phyloP scores from a whole-genome alignment of 202 grass and related monocot genomes.

The Elaeis oleifera region DNA sequence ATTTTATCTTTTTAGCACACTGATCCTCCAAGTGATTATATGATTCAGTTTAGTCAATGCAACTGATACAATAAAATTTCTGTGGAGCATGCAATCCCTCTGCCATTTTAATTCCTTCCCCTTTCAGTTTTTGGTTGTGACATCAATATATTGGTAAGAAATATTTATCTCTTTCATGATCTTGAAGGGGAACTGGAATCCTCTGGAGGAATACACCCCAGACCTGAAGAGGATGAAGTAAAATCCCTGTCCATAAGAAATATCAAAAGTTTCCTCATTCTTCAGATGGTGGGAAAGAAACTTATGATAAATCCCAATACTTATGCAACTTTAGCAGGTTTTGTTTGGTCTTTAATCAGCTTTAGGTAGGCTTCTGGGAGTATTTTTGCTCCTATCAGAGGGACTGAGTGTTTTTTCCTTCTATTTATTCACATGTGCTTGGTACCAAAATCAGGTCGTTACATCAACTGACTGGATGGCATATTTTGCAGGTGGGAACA shows the following conservation, averaged over 20 bases:
- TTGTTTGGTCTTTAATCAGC: slow-evolving; percentile 77
- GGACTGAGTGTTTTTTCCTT: too few species aligned
- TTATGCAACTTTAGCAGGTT: slow-evolving; percentile 52
- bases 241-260: slow-evolving; percentile 50
- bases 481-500: slow-evolving; percentile 57
- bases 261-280: slow-evolving; percentile 33
- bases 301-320: slow-evolving; percentile 72
- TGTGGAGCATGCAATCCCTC: too few species aligned
- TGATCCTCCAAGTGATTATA: too few species aligned
- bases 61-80: too few species aligned
- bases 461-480: slow-evolving; percentile 11
- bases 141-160: neutral
- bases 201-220: slow-evolving; percentile 31
- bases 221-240: slow-evolving; percentile 33
- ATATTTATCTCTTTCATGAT: neutral
- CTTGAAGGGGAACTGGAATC: slow-evolving; percentile 37
- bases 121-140: neutral
- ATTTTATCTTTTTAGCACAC: too few species aligned
- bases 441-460: neutral
- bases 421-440: too few species aligned
- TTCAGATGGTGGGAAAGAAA: slow-evolving; percentile 51
- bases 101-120: too few species aligned
- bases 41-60: too few species aligned
- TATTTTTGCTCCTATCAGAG: too few species aligned
- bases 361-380: slow-evolving; percentile 42